Base-by-base conservation (phyloP, 768 basidiomycete species). In the Tricholoma furcatifolium region DNA sequence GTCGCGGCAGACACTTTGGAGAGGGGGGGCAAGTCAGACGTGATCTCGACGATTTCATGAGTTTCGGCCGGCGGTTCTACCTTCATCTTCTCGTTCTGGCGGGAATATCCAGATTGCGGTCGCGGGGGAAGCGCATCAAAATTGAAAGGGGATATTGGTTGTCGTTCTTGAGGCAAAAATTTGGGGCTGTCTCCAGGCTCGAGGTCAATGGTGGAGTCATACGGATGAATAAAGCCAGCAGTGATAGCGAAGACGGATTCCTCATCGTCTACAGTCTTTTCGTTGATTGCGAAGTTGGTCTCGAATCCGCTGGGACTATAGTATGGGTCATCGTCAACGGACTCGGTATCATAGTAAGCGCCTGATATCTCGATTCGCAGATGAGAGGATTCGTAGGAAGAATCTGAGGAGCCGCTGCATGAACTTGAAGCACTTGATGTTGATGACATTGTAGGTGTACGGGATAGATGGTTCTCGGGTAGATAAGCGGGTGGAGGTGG, bases 201-300 rank as follows among this genome's bases (percentile, higher is more conserved):
- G 36, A 70, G 63, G 20, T 58, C 55, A 21, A 58, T 41, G 20
- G 58, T 57, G 14, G 68, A 63, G 53, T 76, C 73, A 53, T 74
- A 81, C 11, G 76, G 70, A 54, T 77, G 75, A 32, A 82, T 81
- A 62, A 82, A 81, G 7, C 68, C 65, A 14, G 80, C 80, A 0
- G 79, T 80, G 9, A 68, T 61, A 12, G 65, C 64, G 52, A 73
- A 77, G 2, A 55, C 46, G 1, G 53, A 46, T 12, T 50, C 47
- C 4, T 53, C 52, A 11, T 56, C 54, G 4, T 52, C 50, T 4
- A 27, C 27, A 0, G 31, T 27, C 35, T 61, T 60, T 24, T 43
- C 51, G 8, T 60, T 60, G 49, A 62, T 61, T 2, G 49, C 45
- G 32, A 57, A 62, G 42, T 50, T 59, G 18, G 61, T 32, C 15